These are phyloP conservation scores for Sequoia sempervirens DNA, from an alignment of 75 land plant species.

Conservation along the genomic window DNA sequence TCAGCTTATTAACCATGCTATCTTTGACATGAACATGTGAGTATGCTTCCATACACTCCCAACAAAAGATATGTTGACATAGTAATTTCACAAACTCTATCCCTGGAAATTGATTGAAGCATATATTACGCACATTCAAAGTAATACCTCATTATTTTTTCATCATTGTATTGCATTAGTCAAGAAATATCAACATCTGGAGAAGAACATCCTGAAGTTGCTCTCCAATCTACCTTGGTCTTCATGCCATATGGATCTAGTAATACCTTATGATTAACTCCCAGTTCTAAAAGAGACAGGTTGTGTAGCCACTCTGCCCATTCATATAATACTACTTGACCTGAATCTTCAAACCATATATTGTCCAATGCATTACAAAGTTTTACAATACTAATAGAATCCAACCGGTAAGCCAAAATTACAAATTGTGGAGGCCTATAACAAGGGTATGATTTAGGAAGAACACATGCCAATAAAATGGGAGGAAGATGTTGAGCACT, in stretches of 20 bases:
- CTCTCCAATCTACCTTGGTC: slow-evolving; percentile 44
- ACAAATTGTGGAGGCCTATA: slow-evolving; percentile 60
- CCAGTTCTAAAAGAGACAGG: slow-evolving; percentile 49
- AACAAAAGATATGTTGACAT: slow-evolving; percentile 79
- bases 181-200: slow-evolving; percentile 52
- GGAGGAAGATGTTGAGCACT: slow-evolving; percentile 68
- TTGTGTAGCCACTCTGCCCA: slow-evolving; percentile 79
- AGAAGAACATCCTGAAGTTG: slow-evolving; percentile 49
- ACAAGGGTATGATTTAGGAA: slow-evolving; percentile 80
- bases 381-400: slow-evolving; percentile 40
- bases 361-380: slow-evolving; percentile 63
- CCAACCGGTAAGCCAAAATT: slow-evolving; percentile 63
- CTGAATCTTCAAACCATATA: slow-evolving; percentile 56
- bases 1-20: slow-evolving; percentile 66
- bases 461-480: slow-evolving; percentile 53
- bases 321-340: slow-evolving; percentile 67
- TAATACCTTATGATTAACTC: slow-evolving; percentile 41
- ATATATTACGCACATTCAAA: slow-evolving; percentile 67
- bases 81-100: slow-evolving; percentile 60
- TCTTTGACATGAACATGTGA: slow-evolving; percentile 69
- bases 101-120: slow-evolving; percentile 71
- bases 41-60: slow-evolving; percentile 74
- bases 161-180: slow-evolving; percentile 65
- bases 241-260: slow-evolving; percentile 37
- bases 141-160: slow-evolving; percentile 51